These are phyloP conservation scores for Geotrichum carabidarum DNA, from an alignment of 1,139 yeast species.

Conservation along the genomic window DNA sequence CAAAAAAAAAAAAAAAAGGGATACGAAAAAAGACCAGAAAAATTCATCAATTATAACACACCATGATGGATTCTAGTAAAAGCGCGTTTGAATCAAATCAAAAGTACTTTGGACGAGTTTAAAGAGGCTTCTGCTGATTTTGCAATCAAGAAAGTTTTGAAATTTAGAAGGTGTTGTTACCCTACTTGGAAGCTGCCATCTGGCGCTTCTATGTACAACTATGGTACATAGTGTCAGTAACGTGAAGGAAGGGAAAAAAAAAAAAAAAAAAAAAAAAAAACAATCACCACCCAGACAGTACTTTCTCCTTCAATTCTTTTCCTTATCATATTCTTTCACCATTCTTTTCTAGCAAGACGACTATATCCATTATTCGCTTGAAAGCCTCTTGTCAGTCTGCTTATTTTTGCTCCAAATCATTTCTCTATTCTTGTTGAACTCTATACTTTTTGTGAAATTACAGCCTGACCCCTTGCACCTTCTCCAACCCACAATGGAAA, in stretches of 20 bases:
- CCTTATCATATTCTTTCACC: too few relatives aligned
- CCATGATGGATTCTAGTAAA: background rate
- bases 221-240: background rate
- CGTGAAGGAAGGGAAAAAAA: background rate
- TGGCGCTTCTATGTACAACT: background rate
- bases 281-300: too few relatives aligned
- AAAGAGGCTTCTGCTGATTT: too few relatives aligned
- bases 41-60: background rate
- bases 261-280: background rate
- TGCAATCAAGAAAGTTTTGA: too few relatives aligned
- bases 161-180: too few relatives aligned
- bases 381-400: too few relatives aligned
- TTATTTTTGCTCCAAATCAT: background rate
- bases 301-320: too few relatives aligned
- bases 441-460: too few relatives aligned
- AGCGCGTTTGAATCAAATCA: slow-evolving; percentile 2
- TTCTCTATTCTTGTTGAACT: background rate
- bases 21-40: background rate
- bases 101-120: too few relatives aligned
- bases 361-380: too few relatives aligned
- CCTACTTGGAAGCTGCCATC: background rate
- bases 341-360: background rate
- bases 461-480: too few relatives aligned
- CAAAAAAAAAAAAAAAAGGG: background rate
- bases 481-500: slow-evolving; percentile 7